These are phyloP conservation scores for Baorangia bicolor DNA, from an alignment of 768 basidiomycete species.

Conservation along the genomic window DNA sequence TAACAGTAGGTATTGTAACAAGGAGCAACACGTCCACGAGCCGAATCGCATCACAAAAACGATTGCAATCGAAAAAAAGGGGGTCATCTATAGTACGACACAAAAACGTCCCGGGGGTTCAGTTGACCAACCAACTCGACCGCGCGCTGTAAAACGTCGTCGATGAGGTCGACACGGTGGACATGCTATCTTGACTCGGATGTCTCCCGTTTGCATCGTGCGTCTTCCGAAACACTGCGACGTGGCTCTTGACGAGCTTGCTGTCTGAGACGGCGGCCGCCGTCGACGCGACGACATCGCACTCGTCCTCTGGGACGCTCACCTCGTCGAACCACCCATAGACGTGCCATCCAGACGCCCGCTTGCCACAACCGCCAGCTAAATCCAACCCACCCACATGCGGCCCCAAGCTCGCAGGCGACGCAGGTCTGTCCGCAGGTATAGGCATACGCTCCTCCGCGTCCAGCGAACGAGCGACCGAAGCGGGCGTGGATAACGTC, in stretches of 20 bases:
- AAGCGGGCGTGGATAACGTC: conserved; percentile 9
- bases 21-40: not conserved
- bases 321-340: conserved; percentile 33
- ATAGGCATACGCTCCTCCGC: not conserved
- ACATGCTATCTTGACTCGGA: conserved; percentile 28
- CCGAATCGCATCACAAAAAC: conserved; percentile 1
- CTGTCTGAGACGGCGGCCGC: not conserved
- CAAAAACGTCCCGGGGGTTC: not conserved
- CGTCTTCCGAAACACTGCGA: conserved; percentile 8
- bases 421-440: conserved; percentile 8
- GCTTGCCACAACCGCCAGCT: conserved; percentile 30
- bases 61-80: not conserved
- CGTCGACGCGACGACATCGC: not conserved
- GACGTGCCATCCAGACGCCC: conserved; percentile 33
- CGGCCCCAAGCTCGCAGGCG: conserved; percentile 27
- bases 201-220: conserved; percentile 11
- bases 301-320: not conserved
- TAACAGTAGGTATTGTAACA: conserved; percentile 3
- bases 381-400: conserved; percentile 31
- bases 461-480: conserved; percentile 1
- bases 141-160: conserved; percentile 32
- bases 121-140: conserved; percentile 24
- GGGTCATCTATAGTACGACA: not conserved
- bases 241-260: conserved; percentile 11
- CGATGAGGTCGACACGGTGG: conserved; percentile 21